phyloP scores from a whole-genome alignment of 1,284 basidiomycete species.

The Peniophora sp. region DNA sequence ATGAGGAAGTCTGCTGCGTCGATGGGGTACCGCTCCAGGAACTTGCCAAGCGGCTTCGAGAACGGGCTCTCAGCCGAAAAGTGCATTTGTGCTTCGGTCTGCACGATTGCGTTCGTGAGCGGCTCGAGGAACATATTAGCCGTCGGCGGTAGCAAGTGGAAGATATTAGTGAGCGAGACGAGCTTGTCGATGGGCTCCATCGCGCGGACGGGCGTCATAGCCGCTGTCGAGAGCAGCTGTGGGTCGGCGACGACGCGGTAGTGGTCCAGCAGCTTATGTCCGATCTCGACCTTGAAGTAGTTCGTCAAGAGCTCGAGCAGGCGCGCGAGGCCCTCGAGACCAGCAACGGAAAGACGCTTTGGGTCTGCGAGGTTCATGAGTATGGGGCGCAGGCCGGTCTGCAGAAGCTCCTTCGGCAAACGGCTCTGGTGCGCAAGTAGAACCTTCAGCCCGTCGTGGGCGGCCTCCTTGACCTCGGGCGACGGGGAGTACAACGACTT shows the following conservation, averaged over 20 bases:
- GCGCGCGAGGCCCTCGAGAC: constrained; percentile 92
- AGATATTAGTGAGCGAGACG: constrained; percentile 92
- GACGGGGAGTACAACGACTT: constrained; percentile 95
- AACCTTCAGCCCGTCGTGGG: constrained; percentile 88
- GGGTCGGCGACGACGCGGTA: constrained; percentile 86
- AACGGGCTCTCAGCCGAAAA: constrained; percentile 90
- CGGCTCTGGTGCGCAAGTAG: constrained; percentile 88
- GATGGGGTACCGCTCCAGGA: constrained; percentile 83
- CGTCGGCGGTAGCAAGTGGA: constrained; percentile 89
- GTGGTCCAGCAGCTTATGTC: constrained; percentile 94
- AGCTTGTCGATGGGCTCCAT: constrained; percentile 92
- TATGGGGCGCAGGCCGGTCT: constrained; percentile 92
- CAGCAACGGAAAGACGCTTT: constrained; percentile 89
- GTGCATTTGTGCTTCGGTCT: constrained; percentile 88
- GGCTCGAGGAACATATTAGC: constrained; percentile 91
- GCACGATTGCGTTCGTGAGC: constrained; percentile 84
- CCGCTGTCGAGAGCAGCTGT: constrained; percentile 75
- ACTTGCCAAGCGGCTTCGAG: constrained; percentile 88
- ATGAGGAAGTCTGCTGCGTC: constrained; percentile 87
- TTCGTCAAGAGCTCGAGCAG: constrained; percentile 93
- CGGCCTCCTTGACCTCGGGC: constrained; percentile 93
- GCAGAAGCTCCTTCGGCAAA: constrained; percentile 92
- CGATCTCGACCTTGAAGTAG: constrained; percentile 99
- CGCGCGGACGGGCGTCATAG: constrained; percentile 74
- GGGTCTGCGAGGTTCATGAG: constrained; percentile 98